phyloP scores from a whole-genome alignment of 2,329 filamentous ascomycete genomes.

The Sarocladiaceae sp. region DNA sequence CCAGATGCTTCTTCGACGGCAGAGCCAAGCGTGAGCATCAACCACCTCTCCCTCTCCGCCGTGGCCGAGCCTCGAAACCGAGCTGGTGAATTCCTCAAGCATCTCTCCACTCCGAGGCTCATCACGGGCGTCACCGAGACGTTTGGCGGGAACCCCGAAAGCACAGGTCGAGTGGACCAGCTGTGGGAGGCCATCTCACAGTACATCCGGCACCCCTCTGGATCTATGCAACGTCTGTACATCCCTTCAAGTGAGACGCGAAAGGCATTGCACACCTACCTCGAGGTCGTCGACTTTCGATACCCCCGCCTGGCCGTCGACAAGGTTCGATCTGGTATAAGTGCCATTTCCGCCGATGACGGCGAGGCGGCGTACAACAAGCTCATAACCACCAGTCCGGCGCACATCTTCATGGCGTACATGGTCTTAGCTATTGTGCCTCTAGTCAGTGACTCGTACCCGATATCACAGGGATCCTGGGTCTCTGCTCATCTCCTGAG shows the following conservation, averaged over 20 bases:
- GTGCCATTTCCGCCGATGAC: constrained; percentile 9
- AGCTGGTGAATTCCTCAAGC: constrained; percentile 13
- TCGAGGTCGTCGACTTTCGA: constrained; percentile 13
- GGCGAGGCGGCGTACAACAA: constrained; percentile 8
- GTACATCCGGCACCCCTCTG: constrained; percentile 12
- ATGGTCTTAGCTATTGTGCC: constrained; percentile 13
- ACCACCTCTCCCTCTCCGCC: constrained; percentile 10
- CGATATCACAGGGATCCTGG: constrained; percentile 12
- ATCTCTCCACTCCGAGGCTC: constrained; percentile 12
- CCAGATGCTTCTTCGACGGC: background rate
- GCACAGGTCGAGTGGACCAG: constrained; percentile 8
- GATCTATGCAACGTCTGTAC: constrained; percentile 9
- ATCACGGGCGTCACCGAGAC: constrained; percentile 13
- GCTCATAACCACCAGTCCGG: constrained; percentile 6
- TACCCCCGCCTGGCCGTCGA: constrained; percentile 11
- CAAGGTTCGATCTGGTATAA: constrained; percentile 12
- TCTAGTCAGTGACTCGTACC: constrained; percentile 12
- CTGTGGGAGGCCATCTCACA: constrained; percentile 14
- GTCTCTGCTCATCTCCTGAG: constrained; percentile 12
- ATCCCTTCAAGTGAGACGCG: constrained; percentile 7
- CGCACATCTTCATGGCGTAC: constrained; percentile 14
- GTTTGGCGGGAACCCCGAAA: constrained; percentile 13
- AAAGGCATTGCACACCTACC: constrained; percentile 11
- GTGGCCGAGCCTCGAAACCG: constrained; percentile 13
- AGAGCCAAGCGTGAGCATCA: constrained; percentile 3